Percentiles rank a stretch among this genome's conserved stretches.
phyloP scores from a whole-genome alignment of 495 filamentous ascomycete species.

The Aspergillus carlsbadensis region DNA sequence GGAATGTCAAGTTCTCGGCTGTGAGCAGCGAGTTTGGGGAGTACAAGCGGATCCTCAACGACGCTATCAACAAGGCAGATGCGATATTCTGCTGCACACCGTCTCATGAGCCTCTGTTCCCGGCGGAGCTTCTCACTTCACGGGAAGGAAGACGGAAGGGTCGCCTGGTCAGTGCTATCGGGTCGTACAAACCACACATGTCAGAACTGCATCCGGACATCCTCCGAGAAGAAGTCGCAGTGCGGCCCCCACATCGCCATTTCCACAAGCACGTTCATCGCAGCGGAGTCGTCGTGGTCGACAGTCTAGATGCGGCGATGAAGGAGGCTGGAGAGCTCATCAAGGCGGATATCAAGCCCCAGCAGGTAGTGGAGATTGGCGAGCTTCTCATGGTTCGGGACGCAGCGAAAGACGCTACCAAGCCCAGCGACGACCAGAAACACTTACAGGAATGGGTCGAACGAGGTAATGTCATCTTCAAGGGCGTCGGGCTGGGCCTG shows the following conservation, averaged over 20 bases:
- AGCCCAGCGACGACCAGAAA: slow-evolving; percentile 46
- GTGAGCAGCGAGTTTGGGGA: slow-evolving; percentile 71
- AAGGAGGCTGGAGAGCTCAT: slow-evolving; percentile 89
- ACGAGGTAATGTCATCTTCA: slow-evolving; percentile 70
- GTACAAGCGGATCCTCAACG: slow-evolving; percentile 62
- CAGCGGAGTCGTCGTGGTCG: slow-evolving; percentile 79
- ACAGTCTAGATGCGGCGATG: slow-evolving; percentile 74
- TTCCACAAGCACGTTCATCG: slow-evolving; percentile 70
- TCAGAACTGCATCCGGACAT: slow-evolving; percentile 77
- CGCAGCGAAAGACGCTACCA: slow-evolving; percentile 33
- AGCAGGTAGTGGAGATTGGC: slow-evolving; percentile 81
- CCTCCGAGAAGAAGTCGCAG: slow-evolving; percentile 64
- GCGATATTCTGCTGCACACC: slow-evolving; percentile 84
- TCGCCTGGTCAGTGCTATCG: slow-evolving; percentile 76
- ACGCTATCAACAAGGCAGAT: slow-evolving; percentile 66
- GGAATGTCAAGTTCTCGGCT: slow-evolving; percentile 66
- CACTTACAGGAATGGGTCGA: slow-evolving; percentile 69
- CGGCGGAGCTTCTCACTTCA: slow-evolving; percentile 60
- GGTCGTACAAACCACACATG: slow-evolving; percentile 84
- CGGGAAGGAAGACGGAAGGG: slow-evolving; percentile 71
- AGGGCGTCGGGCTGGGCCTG: slow-evolving; percentile 46
- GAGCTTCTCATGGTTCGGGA: slow-evolving; percentile 75
- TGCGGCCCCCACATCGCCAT: slow-evolving; percentile 50
- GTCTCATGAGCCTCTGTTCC: slow-evolving; percentile 59
- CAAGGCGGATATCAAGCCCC: slow-evolving; percentile 65